Percentiles rank a stretch among this genome's conserved stretches.
These are phyloP conservation scores for Trametes gibbosa DNA, from an alignment of 768 basidiomycete genomes.

Conservation along the genomic window DNA sequence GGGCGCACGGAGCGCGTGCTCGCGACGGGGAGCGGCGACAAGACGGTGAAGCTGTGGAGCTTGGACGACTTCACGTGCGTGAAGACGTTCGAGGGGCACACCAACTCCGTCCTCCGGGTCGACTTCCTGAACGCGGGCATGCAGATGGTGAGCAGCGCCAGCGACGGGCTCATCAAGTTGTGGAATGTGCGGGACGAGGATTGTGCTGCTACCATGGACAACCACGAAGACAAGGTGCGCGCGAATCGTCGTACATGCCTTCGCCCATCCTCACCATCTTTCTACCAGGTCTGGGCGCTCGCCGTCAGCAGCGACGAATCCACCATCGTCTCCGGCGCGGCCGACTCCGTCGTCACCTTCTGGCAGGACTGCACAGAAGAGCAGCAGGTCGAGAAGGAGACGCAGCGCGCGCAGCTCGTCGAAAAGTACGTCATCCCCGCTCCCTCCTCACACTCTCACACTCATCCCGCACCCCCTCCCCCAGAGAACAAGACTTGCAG, in stretches of 20 bases:
- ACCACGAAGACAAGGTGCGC: slow-evolving; percentile 94
- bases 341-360: slow-evolving; percentile 93
- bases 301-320: slow-evolving; percentile 78
- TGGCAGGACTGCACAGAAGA: slow-evolving; percentile 95
- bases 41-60: slow-evolving; percentile 92
- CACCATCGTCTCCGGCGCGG: slow-evolving; percentile 89
- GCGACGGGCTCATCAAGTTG: slow-evolving; percentile 93
- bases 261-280: neutral
- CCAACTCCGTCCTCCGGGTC: slow-evolving; percentile 92
- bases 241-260: neutral
- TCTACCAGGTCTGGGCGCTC: slow-evolving; percentile 88
- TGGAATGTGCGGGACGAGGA: slow-evolving; percentile 92
- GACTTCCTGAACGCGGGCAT: slow-evolving; percentile 82
- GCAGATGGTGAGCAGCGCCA: slow-evolving; percentile 87
- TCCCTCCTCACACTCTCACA: too few species aligned
- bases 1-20: slow-evolving; percentile 78
- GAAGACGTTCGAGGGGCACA: slow-evolving; percentile 97
- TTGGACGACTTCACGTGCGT: slow-evolving; percentile 91
- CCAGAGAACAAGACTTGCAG: slow-evolving; percentile 93
- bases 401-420: slow-evolving; percentile 68
- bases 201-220: slow-evolving; percentile 87
- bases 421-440: slow-evolving; percentile 61
- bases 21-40: slow-evolving; percentile 94
- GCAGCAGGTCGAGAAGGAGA: slow-evolving; percentile 70
- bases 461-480: neutral